A percentile compares a stretch with the other conserved stretches of the same genome.
Conservation (phyloP, 1,284 basidiomycete species). For the Salmacisia buchloeana region DNA sequence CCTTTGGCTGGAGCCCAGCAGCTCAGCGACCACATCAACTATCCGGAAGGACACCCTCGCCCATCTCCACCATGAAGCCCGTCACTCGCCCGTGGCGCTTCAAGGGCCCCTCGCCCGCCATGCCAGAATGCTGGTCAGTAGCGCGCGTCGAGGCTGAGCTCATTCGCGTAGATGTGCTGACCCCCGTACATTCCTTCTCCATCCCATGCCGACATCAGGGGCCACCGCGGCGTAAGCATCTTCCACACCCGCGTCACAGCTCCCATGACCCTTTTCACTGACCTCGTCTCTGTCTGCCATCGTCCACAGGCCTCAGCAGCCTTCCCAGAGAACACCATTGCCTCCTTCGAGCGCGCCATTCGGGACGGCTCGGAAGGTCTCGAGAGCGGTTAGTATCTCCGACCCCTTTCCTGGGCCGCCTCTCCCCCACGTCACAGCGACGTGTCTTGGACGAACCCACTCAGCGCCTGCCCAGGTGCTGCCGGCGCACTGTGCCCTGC, state of each 20-base stretch:
- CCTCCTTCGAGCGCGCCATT: slow-evolving; percentile 47
- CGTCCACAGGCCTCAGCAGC: slow-evolving; percentile 38
- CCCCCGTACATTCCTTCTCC: neutral
- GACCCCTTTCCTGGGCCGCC: neutral
- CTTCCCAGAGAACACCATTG: slow-evolving; percentile 50
- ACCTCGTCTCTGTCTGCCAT: neutral
- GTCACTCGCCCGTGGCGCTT: slow-evolving; percentile 35
- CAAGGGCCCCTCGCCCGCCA: slow-evolving; percentile 22
- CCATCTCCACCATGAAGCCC: slow-evolving; percentile 29
- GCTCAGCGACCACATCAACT: neutral
- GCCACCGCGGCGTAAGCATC: slow-evolving; percentile 40
- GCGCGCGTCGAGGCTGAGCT: neutral
- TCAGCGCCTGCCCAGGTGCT: neutral
- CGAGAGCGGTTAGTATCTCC: slow-evolving; percentile 33
- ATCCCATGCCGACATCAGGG: slow-evolving; percentile 18
- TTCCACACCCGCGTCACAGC: neutral
- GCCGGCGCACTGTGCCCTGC: too few relatives aligned
- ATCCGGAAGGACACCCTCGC: too few relatives aligned
- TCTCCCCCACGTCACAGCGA: neutral
- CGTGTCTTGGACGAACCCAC: neutral
- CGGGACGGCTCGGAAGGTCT: slow-evolving; percentile 47
- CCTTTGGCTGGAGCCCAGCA: neutral
- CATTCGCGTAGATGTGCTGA: neutral
- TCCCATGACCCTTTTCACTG: neutral
- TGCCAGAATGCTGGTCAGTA: slow-evolving; percentile 39